These are phyloP conservation scores for Cryptococcus sp. DNA, from an alignment of 1,284 basidiomycete species.

Conservation along the genomic window DNA sequence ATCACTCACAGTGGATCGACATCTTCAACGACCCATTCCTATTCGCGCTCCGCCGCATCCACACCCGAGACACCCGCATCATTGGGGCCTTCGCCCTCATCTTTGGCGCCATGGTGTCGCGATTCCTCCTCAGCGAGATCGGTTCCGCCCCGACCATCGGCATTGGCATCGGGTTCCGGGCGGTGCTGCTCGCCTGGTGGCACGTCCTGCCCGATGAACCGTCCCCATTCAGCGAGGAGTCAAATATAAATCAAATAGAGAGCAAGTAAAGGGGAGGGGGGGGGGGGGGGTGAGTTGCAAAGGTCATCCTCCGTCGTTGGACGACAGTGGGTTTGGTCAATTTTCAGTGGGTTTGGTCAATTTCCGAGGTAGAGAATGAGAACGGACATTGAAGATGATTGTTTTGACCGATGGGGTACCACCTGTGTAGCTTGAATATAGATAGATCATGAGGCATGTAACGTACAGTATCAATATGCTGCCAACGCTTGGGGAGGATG, in stretches of 20 bases:
- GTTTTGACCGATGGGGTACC: too few relatives aligned
- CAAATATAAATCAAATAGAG: background rate
- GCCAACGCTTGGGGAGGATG: too few relatives aligned
- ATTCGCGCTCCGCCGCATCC: conserved; percentile 55
- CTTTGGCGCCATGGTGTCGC: conserved; percentile 65
- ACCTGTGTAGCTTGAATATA: too few relatives aligned
- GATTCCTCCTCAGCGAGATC: conserved; percentile 48
- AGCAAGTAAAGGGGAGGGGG: background rate
- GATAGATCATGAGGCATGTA: too few relatives aligned
- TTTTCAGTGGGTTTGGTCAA: too few relatives aligned
- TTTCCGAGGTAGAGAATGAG: too few relatives aligned
- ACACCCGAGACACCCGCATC: conserved; percentile 65
- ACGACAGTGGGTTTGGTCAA: too few relatives aligned
- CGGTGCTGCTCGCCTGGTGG: conserved; percentile 64
- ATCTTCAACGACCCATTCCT: conserved; percentile 71
- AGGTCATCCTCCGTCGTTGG: too few relatives aligned
- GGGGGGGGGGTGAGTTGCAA: background rate
- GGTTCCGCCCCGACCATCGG: conserved; percentile 60
- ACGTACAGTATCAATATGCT: too few relatives aligned
- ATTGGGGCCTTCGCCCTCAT: conserved; percentile 66
- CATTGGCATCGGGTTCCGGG: conserved; percentile 61
- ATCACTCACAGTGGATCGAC: conserved; percentile 61
- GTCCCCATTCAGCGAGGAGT: background rate
- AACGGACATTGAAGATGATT: too few relatives aligned
- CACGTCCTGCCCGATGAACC: conserved; percentile 55